phyloP scores from a whole-genome alignment of 345 rosid species.

The Anastatica hierochuntica region DNA sequence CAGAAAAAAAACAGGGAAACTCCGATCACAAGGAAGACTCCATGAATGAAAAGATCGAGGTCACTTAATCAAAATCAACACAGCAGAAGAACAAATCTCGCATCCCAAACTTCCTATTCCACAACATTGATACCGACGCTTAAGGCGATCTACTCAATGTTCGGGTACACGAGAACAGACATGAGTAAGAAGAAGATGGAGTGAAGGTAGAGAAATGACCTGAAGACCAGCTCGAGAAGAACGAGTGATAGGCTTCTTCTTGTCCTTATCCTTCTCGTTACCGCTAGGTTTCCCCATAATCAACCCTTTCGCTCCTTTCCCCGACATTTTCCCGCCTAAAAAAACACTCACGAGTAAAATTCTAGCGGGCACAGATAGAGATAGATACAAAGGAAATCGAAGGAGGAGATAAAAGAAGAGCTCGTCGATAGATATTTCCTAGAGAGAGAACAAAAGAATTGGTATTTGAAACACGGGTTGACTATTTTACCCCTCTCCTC shows the following conservation, averaged over 20 bases:
- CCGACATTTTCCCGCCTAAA: slow-evolving; percentile 55
- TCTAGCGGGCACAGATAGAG: not conserved
- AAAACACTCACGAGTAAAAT: too few relatives aligned
- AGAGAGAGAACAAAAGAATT: slow-evolving; percentile 2
- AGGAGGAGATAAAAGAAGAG: not conserved
- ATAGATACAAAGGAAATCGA: not conserved
- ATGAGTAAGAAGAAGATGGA: too few relatives aligned
- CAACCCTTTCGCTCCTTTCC: slow-evolving; percentile 72
- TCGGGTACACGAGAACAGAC: too few relatives aligned
- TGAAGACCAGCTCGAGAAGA: slow-evolving; percentile 76
- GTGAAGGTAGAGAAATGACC: slow-evolving; percentile 22
- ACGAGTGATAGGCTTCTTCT: slow-evolving; percentile 60
- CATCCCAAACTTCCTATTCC: too few relatives aligned
- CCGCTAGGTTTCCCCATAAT: slow-evolving; percentile 49
- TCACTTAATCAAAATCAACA: too few relatives aligned
- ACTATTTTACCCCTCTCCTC: slow-evolving; percentile 11
- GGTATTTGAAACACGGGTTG: not conserved
- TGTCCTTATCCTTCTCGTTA: slow-evolving; percentile 54
- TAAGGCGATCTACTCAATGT: too few relatives aligned
- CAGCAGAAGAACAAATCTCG: too few relatives aligned
- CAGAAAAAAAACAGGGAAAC: too few relatives aligned
- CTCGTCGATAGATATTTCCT: slow-evolving; percentile 6
- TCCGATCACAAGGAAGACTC: too few relatives aligned
- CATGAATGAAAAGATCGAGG: too few relatives aligned
- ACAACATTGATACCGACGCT: too few relatives aligned